Conservation (phyloP, 202 grass and related monocot genomes). For the Musa balbisiana region DNA sequence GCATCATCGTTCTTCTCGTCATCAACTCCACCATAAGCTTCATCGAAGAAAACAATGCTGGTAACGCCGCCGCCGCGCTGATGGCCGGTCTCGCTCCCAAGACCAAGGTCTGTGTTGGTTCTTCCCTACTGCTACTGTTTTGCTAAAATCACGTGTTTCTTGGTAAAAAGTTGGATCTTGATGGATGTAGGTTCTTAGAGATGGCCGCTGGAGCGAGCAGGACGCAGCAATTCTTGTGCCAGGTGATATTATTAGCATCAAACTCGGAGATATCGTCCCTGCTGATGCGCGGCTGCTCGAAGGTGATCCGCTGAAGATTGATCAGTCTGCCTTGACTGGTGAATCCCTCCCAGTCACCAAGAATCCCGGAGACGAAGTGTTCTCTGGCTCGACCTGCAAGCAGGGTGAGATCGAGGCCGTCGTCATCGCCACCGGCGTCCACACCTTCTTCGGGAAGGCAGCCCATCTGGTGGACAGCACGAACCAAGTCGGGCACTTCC, state of each 20-base stretch:
- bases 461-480: conserved; percentile 73
- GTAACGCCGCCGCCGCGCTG: conserved; percentile 4
- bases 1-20: background rate
- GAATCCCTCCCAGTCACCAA: conserved; percentile 75
- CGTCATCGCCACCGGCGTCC: conserved; percentile 45
- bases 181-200: conserved; percentile 45
- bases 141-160: too few species aligned
- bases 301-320: conserved; percentile 69
- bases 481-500: conserved; percentile 84
- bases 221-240: conserved; percentile 59
- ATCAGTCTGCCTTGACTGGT: conserved; percentile 79
- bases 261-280: conserved; percentile 72
- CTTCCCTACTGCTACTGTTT: too few species aligned
- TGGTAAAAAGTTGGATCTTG: background rate
- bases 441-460: conserved; percentile 54
- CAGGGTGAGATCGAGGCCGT: conserved; percentile 74
- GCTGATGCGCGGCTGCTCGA: conserved; percentile 67
- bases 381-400: conserved; percentile 89
- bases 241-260: conserved; percentile 66
- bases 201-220: conserved; percentile 55
- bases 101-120: background rate
- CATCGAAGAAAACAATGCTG: conserved; percentile 6
- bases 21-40: conserved; percentile 14
- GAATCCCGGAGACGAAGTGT: conserved; percentile 54
- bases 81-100: conserved; percentile 7